Percentiles rank a stretch among this genome's conserved stretches.
These are phyloP conservation scores for Peronospora destructor DNA, from an alignment of 352 stramenopile species.

Conservation along the genomic window DNA sequence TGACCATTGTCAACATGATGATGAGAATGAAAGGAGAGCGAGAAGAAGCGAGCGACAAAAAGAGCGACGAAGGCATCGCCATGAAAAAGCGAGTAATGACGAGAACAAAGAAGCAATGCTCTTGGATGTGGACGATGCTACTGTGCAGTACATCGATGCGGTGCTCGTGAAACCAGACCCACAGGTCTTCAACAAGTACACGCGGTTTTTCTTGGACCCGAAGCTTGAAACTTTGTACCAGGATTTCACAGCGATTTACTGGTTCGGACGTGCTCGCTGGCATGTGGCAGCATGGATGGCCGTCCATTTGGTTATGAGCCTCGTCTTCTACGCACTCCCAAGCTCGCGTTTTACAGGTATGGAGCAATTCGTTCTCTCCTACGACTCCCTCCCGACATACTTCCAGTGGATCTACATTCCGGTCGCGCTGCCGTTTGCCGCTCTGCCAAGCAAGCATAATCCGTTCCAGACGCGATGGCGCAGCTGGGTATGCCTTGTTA, in stretches of 20 bases:
- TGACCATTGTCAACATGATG: constrained; percentile 14
- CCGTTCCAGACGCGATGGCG: constrained; percentile 73
- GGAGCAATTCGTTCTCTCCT: constrained; percentile 61
- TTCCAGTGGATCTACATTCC: constrained; percentile 70
- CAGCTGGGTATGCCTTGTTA: constrained; percentile 63
- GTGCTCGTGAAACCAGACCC: constrained; percentile 65
- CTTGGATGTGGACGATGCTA: constrained; percentile 42
- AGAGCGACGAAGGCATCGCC: constrained; percentile 15
- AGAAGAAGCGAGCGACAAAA: constrained; percentile 16
- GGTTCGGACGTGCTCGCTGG: constrained; percentile 69
- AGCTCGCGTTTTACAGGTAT: constrained; percentile 54
- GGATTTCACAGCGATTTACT: constrained; percentile 79
- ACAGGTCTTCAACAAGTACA: constrained; percentile 76
- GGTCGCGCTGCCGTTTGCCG: constrained; percentile 65
- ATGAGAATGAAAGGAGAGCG: constrained; percentile 13
- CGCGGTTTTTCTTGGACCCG: constrained; percentile 67
- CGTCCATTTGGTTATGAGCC: constrained; percentile 60
- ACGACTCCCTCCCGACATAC: constrained; percentile 33
- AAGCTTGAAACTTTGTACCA: constrained; percentile 77
- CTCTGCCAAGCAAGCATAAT: constrained; percentile 54
- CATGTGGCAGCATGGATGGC: constrained; percentile 67
- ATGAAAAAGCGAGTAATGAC: constrained; percentile 18
- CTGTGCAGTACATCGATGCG: constrained; percentile 67
- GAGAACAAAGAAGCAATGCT: constrained; percentile 29
- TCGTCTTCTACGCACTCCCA: constrained; percentile 58